These are phyloP conservation scores for Phylloporus rhodoxanthus DNA, from an alignment of 768 basidiomycete genomes.

Conservation along the genomic window DNA sequence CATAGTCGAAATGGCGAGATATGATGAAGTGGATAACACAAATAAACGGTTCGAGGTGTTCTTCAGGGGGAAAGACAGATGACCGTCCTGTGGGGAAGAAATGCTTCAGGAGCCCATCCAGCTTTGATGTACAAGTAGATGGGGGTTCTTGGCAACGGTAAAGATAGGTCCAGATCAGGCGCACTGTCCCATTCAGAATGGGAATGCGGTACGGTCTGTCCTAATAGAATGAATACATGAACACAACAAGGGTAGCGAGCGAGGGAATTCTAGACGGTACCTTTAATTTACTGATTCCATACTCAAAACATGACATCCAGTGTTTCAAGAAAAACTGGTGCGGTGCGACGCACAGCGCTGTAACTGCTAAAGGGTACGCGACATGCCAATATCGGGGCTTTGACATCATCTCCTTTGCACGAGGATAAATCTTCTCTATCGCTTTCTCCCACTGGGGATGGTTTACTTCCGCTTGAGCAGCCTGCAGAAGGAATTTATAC, in stretches of 20 bases:
- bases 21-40: conserved; percentile 79
- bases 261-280: conserved; percentile 34
- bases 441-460: conserved; percentile 94
- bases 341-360: conserved; percentile 81
- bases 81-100: conserved; percentile 74
- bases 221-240: conserved; percentile 34
- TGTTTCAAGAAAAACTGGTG: conserved; percentile 78
- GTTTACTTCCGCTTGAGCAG: conserved; percentile 93
- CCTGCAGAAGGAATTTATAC: conserved; percentile 40
- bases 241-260: conserved; percentile 1
- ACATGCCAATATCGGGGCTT: conserved; percentile 88
- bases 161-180: conserved; percentile 91
- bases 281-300: conserved; percentile 72
- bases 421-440: conserved; percentile 76
- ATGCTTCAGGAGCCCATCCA: conserved; percentile 68
- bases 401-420: conserved; percentile 75
- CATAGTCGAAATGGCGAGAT: conserved; percentile 79
- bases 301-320: conserved; percentile 72
- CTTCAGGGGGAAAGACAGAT: conserved; percentile 59
- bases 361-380: conserved; percentile 80
- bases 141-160: conserved; percentile 85
- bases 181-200: conserved; percentile 75
- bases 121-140: conserved; percentile 71
- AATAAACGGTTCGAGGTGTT: conserved; percentile 70
- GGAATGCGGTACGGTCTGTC: conserved; percentile 68